A percentile compares a stretch with the other conserved stretches of the same genome.
phyloP scores from a whole-genome alignment of 441 rosid species.

The Melastoma candidum region DNA sequence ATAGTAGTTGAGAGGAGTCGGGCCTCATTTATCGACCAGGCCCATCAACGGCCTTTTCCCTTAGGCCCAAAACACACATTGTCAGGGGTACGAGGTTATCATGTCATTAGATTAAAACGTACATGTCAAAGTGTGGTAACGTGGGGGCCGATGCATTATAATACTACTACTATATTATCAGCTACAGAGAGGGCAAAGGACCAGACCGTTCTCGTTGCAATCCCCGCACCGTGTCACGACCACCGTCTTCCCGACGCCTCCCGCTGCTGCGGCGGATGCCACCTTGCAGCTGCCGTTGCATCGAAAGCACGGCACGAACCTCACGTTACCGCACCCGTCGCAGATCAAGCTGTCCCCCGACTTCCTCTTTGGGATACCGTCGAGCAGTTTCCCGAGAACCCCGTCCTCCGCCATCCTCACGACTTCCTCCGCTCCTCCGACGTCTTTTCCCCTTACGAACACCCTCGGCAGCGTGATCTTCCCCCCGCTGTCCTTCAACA shows the following conservation, averaged over 20 bases:
- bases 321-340: conserved; percentile 69
- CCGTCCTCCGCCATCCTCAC: conserved; percentile 60
- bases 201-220: conserved; percentile 82
- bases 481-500: conserved; percentile 39
- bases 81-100: too few species aligned
- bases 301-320: conserved; percentile 66
- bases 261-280: conserved; percentile 25
- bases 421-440: conserved; percentile 74
- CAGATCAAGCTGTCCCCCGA: conserved; percentile 26
- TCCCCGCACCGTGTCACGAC: conserved; percentile 50
- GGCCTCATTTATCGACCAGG: too few species aligned
- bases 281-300: conserved; percentile 77
- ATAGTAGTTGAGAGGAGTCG: too few species aligned
- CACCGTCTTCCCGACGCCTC: conserved; percentile 16
- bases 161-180: conserved; percentile 12
- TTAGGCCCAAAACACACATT: too few species aligned
- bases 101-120: too few species aligned
- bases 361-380: conserved; percentile 44
- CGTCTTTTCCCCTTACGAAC: conserved; percentile 60
- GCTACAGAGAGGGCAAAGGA: conserved; percentile 76
- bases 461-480: conserved; percentile 44
- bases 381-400: conserved; percentile 35
- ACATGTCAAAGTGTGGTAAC: too few species aligned
- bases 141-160: too few species aligned
- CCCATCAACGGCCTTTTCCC: too few species aligned